Evolutionary conservation across 768 basidiomycete species (phyloP).

Genomic region (Daedaleopsis nitida): DNA sequence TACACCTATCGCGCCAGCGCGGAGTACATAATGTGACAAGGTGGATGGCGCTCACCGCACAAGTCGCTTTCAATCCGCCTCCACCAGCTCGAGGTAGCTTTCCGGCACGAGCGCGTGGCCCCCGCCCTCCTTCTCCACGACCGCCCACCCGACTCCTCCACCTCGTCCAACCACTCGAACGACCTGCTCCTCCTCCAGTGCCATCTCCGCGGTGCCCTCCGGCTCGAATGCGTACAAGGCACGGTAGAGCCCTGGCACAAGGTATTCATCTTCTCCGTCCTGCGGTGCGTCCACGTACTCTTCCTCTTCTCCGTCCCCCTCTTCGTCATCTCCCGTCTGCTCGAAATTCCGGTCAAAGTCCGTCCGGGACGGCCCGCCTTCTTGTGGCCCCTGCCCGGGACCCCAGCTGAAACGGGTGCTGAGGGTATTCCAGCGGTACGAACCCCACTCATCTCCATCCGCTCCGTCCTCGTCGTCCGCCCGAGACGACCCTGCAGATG

Average conservation of each 20-base stretch:
- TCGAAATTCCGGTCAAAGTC: slow-evolving; percentile 54
- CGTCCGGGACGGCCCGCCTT: slow-evolving; percentile 36
- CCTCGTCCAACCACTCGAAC: slow-evolving; percentile 74
- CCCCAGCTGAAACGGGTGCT: slow-evolving; percentile 42
- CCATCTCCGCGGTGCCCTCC: slow-evolving; percentile 84
- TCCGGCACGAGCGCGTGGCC: slow-evolving; percentile 77
- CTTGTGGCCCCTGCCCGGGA: slow-evolving; percentile 27
- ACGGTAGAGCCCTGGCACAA: slow-evolving; percentile 73
- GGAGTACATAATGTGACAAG: slow-evolving; percentile 9
- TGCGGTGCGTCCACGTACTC: slow-evolving; percentile 30
- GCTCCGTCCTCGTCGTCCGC: slow-evolving; percentile 29
- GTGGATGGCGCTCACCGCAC: neutral
- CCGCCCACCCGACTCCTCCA: slow-evolving; percentile 81
- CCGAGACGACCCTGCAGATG: slow-evolving; percentile 23
- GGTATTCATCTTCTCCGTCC: slow-evolving; percentile 36
- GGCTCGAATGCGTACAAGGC: slow-evolving; percentile 80
- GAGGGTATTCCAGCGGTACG: slow-evolving; percentile 45
- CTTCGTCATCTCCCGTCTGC: slow-evolving; percentile 27
- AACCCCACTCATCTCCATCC: slow-evolving; percentile 32
- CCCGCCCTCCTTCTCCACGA: slow-evolving; percentile 53
- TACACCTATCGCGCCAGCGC: slow-evolving; percentile 20
- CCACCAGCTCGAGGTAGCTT: slow-evolving; percentile 68
- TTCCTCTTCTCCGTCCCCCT: slow-evolving; percentile 20
- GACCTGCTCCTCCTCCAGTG: slow-evolving; percentile 72
- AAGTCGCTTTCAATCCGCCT: slow-evolving; percentile 32